Evolutionary conservation across 2,329 filamentous ascomycete species (phyloP).

Genomic region (Monilinia fructicola): DNA sequence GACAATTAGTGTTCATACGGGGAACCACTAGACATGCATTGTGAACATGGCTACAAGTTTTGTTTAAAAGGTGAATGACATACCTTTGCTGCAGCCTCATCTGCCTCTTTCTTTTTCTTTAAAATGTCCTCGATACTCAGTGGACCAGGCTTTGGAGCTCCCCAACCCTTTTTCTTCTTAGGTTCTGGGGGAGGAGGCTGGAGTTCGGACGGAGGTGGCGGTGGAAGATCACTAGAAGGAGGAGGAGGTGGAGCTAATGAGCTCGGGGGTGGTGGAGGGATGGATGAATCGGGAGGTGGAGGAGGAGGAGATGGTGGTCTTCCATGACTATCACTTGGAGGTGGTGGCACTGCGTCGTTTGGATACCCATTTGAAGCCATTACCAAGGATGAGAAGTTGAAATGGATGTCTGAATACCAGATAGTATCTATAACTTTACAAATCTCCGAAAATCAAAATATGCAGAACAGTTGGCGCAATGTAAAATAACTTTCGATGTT

Average conservation of each 20-base stretch:
- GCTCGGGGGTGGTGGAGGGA: slow-evolving; percentile 46
- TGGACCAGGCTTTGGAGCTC: slow-evolving; percentile 48
- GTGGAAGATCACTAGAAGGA: slow-evolving; percentile 36
- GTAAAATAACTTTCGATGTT: slow-evolving; percentile 8
- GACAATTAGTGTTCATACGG: slow-evolving; percentile 30
- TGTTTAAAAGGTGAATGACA: slow-evolving; percentile 26
- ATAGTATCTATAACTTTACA: background rate
- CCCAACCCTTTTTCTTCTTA: slow-evolving; percentile 56
- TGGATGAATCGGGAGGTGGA: slow-evolving; percentile 43
- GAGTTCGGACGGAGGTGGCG: slow-evolving; percentile 43
- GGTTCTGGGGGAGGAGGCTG: slow-evolving; percentile 48
- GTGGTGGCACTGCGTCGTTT: slow-evolving; percentile 31
- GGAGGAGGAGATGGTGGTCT: slow-evolving; percentile 39
- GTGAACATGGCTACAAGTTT: slow-evolving; percentile 37
- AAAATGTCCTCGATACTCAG: slow-evolving; percentile 85
- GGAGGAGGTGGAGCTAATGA: slow-evolving; percentile 37
- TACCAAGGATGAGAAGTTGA: background rate
- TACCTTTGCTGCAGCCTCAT: slow-evolving; percentile 77
- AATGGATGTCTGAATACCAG: background rate
- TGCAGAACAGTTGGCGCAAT: slow-evolving; percentile 15
- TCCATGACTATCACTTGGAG: slow-evolving; percentile 33
- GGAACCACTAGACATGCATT: slow-evolving; percentile 36
- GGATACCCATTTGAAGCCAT: slow-evolving; percentile 29
- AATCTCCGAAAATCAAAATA: background rate
- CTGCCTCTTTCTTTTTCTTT: slow-evolving; percentile 80